Base-by-base conservation (phyloP, 163 green algal species). In the Scenedesmus sp. region DNA sequence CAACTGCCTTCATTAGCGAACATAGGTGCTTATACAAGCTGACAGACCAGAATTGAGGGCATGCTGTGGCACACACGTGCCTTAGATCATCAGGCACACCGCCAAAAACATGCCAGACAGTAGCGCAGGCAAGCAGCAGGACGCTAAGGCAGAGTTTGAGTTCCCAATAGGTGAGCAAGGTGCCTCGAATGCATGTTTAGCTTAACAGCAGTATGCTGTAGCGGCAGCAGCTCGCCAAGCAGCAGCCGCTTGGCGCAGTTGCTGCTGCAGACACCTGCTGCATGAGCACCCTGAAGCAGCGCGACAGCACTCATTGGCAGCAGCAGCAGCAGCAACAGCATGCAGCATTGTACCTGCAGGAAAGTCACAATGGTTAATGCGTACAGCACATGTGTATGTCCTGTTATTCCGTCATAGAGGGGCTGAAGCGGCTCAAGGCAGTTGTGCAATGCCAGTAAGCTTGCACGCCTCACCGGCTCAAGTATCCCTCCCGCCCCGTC, bases 271-370 rank as follows among this genome's bases (percentile, higher is more conserved):
- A 3, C 70, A 79, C 4, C 2, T 15, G 70, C 23, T 2, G 10
- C 70, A 79, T 0, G 12, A 52, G 70, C 23, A 52, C 16, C 6
- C 16, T 3, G 23, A 23, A 79, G 70, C 70, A 79, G 70, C 23
- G 70, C 23, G 46, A 13, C 23, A 79, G 70, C 26, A 83, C 74
- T 18, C 59, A 64, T 16, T 18, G 6, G 23, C 26, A 92, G 55
- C 57, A 52, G 23, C 54, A 86, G 4, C 91, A 86, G 86, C 67
- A 91, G 46, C 91, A 86, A 12, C 77, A 82, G 86, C 73, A 2
- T 85, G 76, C 54, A 34, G 20, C 4, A 74, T 90, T 74, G 86
- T 73, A 16, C 62, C 64, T 64, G 55, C 18, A 54, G 18, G 57
- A 73, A 26, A 26, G 18, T 52, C n/a, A 26, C 10, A 83, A 83